A percentile compares a stretch with the other conserved stretches of the same genome.
These are phyloP conservation scores for Rugonectria rugulosa DNA, from an alignment of 2,329 filamentous ascomycete genomes.

Conservation along the genomic window DNA sequence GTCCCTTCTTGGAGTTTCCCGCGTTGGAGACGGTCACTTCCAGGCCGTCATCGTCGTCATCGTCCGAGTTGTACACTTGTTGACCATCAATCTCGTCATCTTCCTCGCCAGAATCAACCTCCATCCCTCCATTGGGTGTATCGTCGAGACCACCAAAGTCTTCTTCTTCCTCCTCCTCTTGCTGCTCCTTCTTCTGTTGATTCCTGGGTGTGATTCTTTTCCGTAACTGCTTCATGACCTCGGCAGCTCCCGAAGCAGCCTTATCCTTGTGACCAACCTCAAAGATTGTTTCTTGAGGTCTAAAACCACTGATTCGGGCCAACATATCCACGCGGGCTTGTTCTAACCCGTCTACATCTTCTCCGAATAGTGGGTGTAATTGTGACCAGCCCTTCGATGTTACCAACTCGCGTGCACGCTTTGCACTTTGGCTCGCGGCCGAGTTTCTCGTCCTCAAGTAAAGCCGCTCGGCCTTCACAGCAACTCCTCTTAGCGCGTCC, in stretches of 20 bases:
- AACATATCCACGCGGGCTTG: slow-evolving; percentile 85
- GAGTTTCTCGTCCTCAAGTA: slow-evolving; percentile 91
- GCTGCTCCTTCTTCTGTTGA: slow-evolving; percentile 43
- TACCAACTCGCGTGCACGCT: slow-evolving; percentile 81
- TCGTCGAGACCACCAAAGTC: slow-evolving; percentile 44
- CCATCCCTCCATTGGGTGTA: slow-evolving; percentile 45
- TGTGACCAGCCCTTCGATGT: slow-evolving; percentile 74
- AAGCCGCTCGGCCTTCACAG: slow-evolving; percentile 88
- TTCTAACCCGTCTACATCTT: slow-evolving; percentile 70
- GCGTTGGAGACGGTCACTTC: slow-evolving; percentile 75
- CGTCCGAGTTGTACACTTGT: slow-evolving; percentile 63
- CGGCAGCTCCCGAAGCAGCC: slow-evolving; percentile 69
- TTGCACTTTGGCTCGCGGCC: slow-evolving; percentile 89
- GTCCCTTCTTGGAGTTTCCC: slow-evolving; percentile 59
- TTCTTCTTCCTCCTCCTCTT: slow-evolving; percentile 49
- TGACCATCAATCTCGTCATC: slow-evolving; percentile 48
- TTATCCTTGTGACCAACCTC: slow-evolving; percentile 83
- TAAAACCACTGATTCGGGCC: slow-evolving; percentile 85
- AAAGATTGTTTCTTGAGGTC: slow-evolving; percentile 94
- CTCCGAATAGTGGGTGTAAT: slow-evolving; percentile 81
- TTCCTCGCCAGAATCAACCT: slow-evolving; percentile 34
- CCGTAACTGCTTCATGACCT: slow-evolving; percentile 77
- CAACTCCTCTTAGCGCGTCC: slow-evolving; percentile 72
- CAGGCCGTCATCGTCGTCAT: slow-evolving; percentile 65
- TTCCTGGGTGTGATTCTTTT: slow-evolving; percentile 71